Base-by-base conservation (phyloP, 495 filamentous ascomycete species). In the Lophiostoma macrostomum region DNA sequence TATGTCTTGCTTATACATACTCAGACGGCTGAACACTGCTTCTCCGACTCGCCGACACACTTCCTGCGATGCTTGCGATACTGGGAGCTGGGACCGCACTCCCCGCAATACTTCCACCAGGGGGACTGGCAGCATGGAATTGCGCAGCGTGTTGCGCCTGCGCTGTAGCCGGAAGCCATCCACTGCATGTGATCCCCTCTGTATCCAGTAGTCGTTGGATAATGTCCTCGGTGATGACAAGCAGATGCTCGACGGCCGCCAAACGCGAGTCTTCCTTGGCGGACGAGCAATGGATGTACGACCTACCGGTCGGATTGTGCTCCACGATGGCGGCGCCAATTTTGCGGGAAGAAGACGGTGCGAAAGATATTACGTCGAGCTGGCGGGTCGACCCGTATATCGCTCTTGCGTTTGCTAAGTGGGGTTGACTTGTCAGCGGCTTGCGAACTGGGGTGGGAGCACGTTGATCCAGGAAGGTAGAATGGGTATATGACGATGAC, bases 261-360 rank as follows among this genome's bases (percentile, higher is more conserved):
- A 53, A 25, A 5, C 58, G 45, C 4, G 58, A 40, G 23, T 39
- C 46, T 36, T 61, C 58, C 14, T 42, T 46, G 1, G 58, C 58
- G 30, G 52, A 56, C 5, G 28, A 25, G 30, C 58, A 61, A 41
- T 61, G 58, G 29, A 61, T 56, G 53, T 56, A 61, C 19, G 58
- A 51, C 5, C 53, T 32, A 14, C 58, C 58, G 34, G 40, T 35
- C 5, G 51, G 39, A 16, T 47, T 39, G 32, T 61, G 58, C 41
- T 61, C 58, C 20, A 61, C 58, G 29, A 61, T 57, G 32, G 52
- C 53, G 53, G 58, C 58, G 27, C 38, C 41, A 31, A 56, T 57
- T 28, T 49, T 52, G 12, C 58, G 50, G 28, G 46, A 52, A 14
- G 47, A 52, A 14, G 58, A 48, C 3, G 46, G 37, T 8, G 52